phyloP scores from a whole-genome alignment of 2,329 filamentous ascomycete genomes.

The Penicillium frequentans region DNA sequence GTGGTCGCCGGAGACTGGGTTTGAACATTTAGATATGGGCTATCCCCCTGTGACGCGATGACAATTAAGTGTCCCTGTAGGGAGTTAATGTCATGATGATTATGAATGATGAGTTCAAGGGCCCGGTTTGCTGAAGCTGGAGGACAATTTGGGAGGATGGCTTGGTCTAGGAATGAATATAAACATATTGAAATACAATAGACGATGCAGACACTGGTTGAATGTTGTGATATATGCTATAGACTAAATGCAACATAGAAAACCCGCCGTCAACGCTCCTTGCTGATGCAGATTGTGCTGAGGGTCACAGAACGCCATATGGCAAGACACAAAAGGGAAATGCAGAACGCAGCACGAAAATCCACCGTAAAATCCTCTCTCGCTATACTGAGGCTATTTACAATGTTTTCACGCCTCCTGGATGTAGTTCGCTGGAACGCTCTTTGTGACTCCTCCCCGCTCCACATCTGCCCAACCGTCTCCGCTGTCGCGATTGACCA shows the following conservation, averaged over 20 bases:
- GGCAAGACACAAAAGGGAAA: not conserved
- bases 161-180: not conserved
- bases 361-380: not conserved
- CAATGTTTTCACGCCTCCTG: constrained; percentile 60
- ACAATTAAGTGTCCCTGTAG: constrained; percentile 13
- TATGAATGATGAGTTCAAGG: constrained; percentile 5
- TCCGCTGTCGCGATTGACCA: constrained; percentile 82
- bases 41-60: constrained; percentile 17
- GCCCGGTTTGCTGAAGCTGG: not conserved
- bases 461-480: constrained; percentile 98
- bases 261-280: constrained; percentile 15
- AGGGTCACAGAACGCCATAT: constrained; percentile 6
- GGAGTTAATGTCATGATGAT: constrained; percentile 13
- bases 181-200: not conserved
- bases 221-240: not conserved
- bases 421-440: constrained; percentile 92
- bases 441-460: constrained; percentile 79
- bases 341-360: constrained; percentile 3
- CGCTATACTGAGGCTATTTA: constrained; percentile 8
- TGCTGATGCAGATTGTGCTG: constrained; percentile 22
- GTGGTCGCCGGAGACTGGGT: constrained; percentile 25
- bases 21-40: constrained; percentile 25
- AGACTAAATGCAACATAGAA: constrained; percentile 1
- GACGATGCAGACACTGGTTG: not conserved
- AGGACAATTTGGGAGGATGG: not conserved